Base-by-base conservation (phyloP, 805 yeast genomes). In the Myxozyma neotropica region DNA sequence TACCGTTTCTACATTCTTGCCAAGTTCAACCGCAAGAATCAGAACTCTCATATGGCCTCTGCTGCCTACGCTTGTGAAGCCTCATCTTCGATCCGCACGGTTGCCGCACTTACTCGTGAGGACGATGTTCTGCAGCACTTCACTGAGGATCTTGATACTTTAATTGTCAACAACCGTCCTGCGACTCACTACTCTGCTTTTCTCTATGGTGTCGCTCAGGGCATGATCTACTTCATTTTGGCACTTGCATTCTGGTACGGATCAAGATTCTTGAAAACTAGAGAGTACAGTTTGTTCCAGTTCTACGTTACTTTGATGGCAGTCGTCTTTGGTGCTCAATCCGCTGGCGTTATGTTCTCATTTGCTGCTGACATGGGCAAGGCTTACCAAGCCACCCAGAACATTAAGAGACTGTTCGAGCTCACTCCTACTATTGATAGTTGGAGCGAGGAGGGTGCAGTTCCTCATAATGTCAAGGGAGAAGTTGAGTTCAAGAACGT, bases 161-260 rank as follows among this genome's bases (percentile, higher is more conserved):
- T 47, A 26, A 38, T 62, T 24, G 46, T 33, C 19, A 54, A 39
- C 43, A 52, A 57, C 39, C 58, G 66, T 35, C 58, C 53, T 15
- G 64, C 51, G 15, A 49, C 46, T 24, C 53, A 46, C 56, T 58
- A 40, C 29, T 66, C 60, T 29, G 61, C 67, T 75, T 77, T 57
- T 75, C 80, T 46, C 69, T 74, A 43, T 52, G 78, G 75, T 12
- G 63, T 73, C 12, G 72, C 78, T 2, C 78, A 77, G 61, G 78
- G 78, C 13, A 63, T 74, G 52, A 69, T 75, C 8, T 77, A 77
- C 26, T 75, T 75, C 73, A 72, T 77, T 38, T 68, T 74, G 66
- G 80, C 77, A 2, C 71, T 77, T 6, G 74, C 74, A 10, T 77
- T 77, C 71, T 77, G 80, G 80, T 77, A 75, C 67, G 80, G 80